A percentile compares a stretch with the other conserved stretches of the same genome.
Evolutionary conservation across 768 basidiomycete genomes (phyloP).

Genomic region (Cystofilobasidium ferigula): DNA sequence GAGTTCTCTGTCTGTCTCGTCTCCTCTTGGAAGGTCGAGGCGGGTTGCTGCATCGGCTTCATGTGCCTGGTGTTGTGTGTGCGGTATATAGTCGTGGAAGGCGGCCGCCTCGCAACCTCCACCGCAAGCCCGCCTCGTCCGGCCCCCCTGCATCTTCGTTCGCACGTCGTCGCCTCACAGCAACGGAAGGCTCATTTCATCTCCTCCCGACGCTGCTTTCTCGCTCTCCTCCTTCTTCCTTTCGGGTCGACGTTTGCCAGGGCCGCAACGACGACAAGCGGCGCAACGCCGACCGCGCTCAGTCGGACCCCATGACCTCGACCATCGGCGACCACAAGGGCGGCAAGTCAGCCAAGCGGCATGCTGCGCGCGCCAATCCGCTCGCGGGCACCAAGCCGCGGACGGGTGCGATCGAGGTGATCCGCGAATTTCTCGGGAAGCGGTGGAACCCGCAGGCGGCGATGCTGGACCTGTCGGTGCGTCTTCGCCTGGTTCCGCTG

Average conservation of each 20-base stretch:
- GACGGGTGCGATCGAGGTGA: conserved; percentile 10
- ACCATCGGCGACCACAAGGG: conserved; percentile 7
- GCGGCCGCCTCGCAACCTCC: too few species aligned
- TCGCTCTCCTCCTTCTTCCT: not conserved
- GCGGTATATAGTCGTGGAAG: too few species aligned
- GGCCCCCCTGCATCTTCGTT: too few species aligned
- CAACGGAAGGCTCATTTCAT: not conserved
- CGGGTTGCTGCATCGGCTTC: too few species aligned
- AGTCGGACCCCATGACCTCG: not conserved
- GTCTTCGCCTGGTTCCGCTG: not conserved
- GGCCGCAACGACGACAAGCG: not conserved
- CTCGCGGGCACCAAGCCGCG: conserved; percentile 16
- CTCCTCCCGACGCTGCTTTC: not conserved
- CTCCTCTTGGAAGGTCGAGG: too few species aligned
- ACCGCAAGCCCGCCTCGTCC: too few species aligned
- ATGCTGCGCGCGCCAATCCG: conserved; percentile 9
- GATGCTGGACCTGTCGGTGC: conserved; percentile 25
- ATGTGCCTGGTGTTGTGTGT: too few species aligned
- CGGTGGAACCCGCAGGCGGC: conserved; percentile 12
- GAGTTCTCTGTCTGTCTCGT: too few species aligned
- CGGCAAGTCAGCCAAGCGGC: conserved; percentile 4
- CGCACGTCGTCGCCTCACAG: too few species aligned
- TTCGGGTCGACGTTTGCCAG: not conserved
- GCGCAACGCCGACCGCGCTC: not conserved
- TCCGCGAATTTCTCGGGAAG: conserved; percentile 12